These are phyloP conservation scores for Tilletia indica DNA, from an alignment of 1,284 basidiomycete species.

Conservation along the genomic window DNA sequence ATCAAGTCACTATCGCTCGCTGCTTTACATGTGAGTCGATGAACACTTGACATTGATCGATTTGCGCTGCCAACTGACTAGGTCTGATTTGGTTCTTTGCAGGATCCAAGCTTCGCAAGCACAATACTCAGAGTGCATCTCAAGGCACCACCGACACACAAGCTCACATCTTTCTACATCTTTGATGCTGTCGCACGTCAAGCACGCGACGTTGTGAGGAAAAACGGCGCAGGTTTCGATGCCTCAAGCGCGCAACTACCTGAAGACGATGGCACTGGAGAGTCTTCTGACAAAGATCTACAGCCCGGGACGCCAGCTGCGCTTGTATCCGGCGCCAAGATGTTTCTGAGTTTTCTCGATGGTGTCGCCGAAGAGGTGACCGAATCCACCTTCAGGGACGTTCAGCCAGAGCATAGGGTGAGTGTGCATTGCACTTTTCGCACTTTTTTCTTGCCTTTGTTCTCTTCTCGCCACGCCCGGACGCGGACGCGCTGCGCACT, in stretches of 20 bases:
- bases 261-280: neutral
- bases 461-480: neutral
- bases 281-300: neutral
- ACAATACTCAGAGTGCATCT: conserved; percentile 30
- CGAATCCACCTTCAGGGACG: conserved; percentile 25
- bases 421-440: neutral
- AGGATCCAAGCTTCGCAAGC: conserved; percentile 17
- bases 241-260: conserved; percentile 16
- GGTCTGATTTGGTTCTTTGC: neutral
- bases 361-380: conserved; percentile 30
- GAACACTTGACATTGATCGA: too few relatives aligned
- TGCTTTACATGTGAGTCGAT: conserved; percentile 6
- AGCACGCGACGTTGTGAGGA: conserved; percentile 33
- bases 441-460: neutral
- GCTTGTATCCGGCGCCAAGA: conserved; percentile 26
- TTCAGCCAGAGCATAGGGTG: conserved; percentile 31
- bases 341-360: conserved; percentile 25
- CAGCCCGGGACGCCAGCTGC: conserved; percentile 20
- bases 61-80: neutral
- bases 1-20: conserved; percentile 12
- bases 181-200: conserved; percentile 40
- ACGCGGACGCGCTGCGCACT: neutral
- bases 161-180: conserved; percentile 39
- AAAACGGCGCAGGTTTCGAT: conserved; percentile 29
- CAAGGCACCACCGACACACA: conserved; percentile 24